A percentile compares a stretch with the other conserved stretches of the same genome.
Evolutionary conservation across 139 green algal genomes (phyloP).

Genomic region (Auxenochlorella pyrenoidosa): DNA sequence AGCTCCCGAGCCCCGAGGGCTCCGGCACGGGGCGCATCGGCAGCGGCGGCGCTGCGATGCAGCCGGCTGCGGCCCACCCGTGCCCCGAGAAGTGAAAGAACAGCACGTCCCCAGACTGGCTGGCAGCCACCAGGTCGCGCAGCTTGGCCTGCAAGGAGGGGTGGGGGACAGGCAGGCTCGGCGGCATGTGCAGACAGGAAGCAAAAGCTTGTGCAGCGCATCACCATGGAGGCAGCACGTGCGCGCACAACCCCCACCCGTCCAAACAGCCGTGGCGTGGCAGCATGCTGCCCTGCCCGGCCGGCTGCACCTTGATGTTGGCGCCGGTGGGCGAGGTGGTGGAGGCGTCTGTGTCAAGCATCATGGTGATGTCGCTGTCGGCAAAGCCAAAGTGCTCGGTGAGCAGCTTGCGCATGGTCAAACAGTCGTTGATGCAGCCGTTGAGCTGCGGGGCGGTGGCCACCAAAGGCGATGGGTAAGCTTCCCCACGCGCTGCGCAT

Average conservation of each 20-base stretch:
- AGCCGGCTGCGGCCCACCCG: conserved; percentile 8
- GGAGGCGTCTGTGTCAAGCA: conserved; percentile 66
- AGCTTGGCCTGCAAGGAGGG: conserved; percentile 46
- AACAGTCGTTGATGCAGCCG: conserved; percentile 82
- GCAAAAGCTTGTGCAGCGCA: too few species aligned
- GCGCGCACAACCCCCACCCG: too few species aligned
- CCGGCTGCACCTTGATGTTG: conserved; percentile 72
- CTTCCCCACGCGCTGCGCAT: too few species aligned
- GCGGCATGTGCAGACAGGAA: not conserved
- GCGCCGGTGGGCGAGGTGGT: conserved; percentile 66
- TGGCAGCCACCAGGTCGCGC: conserved; percentile 57
- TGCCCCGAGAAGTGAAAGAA: conserved; percentile 83
- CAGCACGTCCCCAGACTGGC: conserved; percentile 63
- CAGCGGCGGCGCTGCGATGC: not conserved
- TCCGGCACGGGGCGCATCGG: too few species aligned
- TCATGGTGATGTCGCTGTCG: conserved; percentile 54
- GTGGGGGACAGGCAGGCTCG: too few species aligned
- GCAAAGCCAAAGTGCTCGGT: conserved; percentile 65
- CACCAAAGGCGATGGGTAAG: conserved; percentile 30
- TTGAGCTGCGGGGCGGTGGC: too few species aligned
- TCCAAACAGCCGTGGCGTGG: too few species aligned
- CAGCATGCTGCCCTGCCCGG: too few species aligned
- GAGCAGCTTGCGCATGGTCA: conserved; percentile 61
- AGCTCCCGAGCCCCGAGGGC: too few species aligned
- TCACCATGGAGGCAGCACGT: too few species aligned